A percentile compares a stretch with the other conserved stretches of the same genome.
These are phyloP conservation scores for Penicillium herquei DNA, from an alignment of 495 filamentous ascomycete genomes.

Conservation along the genomic window DNA sequence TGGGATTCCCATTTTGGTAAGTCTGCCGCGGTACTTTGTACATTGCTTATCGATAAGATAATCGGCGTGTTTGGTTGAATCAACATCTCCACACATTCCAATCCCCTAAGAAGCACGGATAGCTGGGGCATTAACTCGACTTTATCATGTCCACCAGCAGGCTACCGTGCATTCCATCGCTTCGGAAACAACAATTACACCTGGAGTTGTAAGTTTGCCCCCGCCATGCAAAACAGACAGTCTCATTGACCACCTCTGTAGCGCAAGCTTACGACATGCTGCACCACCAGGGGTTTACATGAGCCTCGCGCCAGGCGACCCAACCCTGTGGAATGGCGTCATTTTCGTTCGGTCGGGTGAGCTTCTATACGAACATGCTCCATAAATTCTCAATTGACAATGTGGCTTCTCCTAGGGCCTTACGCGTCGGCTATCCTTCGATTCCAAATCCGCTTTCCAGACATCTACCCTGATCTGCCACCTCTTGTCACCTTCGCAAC, in stretches of 20 bases:
- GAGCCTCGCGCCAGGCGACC: constrained; percentile 76
- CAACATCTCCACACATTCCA: not conserved
- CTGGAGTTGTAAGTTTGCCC: constrained; percentile 67
- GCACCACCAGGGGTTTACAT: constrained; percentile 84
- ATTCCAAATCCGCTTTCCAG: constrained; percentile 85
- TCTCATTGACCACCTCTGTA: constrained; percentile 31
- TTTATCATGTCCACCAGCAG: constrained; percentile 40
- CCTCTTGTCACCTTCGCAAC: constrained; percentile 84
- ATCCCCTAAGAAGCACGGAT: not conserved
- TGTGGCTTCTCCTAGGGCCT: constrained; percentile 55
- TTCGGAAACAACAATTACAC: constrained; percentile 65
- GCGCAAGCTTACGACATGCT: constrained; percentile 75
- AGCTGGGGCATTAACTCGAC: not conserved
- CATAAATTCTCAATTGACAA: not conserved
- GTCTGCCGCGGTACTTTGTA: too few species aligned
- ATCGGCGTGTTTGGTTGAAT: constrained; percentile 1
- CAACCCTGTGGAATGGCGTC: constrained; percentile 81
- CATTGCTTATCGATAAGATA: not conserved
- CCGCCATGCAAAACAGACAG: not conserved
- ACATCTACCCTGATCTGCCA: constrained; percentile 72
- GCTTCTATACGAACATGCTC: constrained; percentile 4
- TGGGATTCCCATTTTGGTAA: too few species aligned
- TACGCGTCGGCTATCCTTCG: constrained; percentile 86
- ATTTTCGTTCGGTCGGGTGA: constrained; percentile 85
- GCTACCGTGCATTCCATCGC: constrained; percentile 44